Conservation (phyloP, 352 stramenopile genomes). For the Globisporangium camurandrum region DNA sequence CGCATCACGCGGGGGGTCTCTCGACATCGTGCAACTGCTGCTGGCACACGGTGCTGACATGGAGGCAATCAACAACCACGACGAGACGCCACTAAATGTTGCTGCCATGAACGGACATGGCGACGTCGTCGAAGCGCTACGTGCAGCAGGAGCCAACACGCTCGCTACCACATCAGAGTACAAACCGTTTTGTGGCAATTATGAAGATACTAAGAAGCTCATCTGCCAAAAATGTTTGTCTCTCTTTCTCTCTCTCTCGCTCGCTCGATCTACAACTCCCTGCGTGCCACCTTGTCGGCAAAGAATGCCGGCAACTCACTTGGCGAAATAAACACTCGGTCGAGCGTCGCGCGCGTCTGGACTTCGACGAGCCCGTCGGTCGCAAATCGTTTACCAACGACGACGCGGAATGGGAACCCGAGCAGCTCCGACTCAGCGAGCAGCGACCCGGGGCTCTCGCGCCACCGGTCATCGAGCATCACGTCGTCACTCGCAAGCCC, state of each 20-base stretch:
- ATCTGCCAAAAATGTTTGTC: no score
- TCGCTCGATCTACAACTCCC: conserved; percentile 12
- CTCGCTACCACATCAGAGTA: background rate
- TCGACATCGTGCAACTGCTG: no score
- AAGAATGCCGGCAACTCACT: conserved; percentile 38
- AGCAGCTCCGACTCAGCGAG: conserved; percentile 82
- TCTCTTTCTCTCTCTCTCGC: background rate
- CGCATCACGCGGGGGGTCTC: no score
- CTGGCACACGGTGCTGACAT: background rate
- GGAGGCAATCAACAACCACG: background rate
- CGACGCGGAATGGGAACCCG: conserved; percentile 78
- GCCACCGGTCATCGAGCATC: conserved; percentile 78
- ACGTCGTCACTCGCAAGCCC: conserved; percentile 45
- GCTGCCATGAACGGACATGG: no score
- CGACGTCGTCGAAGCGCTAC: no score
- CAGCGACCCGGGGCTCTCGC: conserved; percentile 71
- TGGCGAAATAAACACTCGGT: conserved; percentile 46
- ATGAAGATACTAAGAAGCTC: no score
- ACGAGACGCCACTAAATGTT: background rate
- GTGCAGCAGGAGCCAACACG: no score
- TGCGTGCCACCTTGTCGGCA: conserved; percentile 5
- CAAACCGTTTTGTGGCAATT: no score
- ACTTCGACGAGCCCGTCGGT: conserved; percentile 76
- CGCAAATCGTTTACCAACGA: conserved; percentile 74
- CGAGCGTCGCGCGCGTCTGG: conserved; percentile 55